Conservation (phyloP, 2,329 filamentous ascomycete species). For the Alternaria solani region DNA sequence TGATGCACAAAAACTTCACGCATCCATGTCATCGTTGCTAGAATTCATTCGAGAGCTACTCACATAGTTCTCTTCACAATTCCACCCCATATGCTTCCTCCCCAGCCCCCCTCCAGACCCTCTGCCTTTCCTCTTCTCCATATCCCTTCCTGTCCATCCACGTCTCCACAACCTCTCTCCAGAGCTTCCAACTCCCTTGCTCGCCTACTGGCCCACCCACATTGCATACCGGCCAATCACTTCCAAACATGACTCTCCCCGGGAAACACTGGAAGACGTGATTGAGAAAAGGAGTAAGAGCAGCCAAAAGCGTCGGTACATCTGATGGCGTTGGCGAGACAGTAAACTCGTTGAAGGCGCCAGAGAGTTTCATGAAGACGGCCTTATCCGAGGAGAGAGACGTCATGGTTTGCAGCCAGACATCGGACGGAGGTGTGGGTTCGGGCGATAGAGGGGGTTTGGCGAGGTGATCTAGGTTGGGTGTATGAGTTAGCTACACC, state of each 20-base stretch:
- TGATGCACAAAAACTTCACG: background rate
- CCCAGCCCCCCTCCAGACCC: constrained; percentile 78
- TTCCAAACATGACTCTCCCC: constrained; percentile 83
- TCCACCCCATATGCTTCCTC: constrained; percentile 69
- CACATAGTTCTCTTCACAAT: background rate
- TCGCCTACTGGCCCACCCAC: constrained; percentile 65
- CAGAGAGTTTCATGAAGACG: constrained; percentile 93
- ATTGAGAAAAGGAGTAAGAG: constrained; percentile 33
- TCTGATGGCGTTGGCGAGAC: constrained; percentile 36
- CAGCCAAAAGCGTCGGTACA: constrained; percentile 5
- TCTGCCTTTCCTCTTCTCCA: constrained; percentile 66
- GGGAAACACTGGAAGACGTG: constrained; percentile 74
- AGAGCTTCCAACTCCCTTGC: constrained; percentile 73
- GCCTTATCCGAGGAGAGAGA: constrained; percentile 69
- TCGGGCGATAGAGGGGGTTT: constrained; percentile 77
- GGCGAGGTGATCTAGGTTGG: constrained; percentile 77
- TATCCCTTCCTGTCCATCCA: constrained; percentile 64
- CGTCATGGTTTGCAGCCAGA: constrained; percentile 75
- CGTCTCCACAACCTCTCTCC: constrained; percentile 74
- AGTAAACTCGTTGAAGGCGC: constrained; percentile 80
- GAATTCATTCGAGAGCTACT: background rate
- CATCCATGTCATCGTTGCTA: background rate
- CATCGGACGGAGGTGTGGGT: constrained; percentile 60
- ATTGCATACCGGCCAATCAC: constrained; percentile 93
- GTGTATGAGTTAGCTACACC: background rate